Percentiles rank a stretch among this genome's conserved stretches.
These are phyloP conservation scores for Eutrema salsugineum DNA, from an alignment of 441 rosid genomes.

Conservation along the genomic window DNA sequence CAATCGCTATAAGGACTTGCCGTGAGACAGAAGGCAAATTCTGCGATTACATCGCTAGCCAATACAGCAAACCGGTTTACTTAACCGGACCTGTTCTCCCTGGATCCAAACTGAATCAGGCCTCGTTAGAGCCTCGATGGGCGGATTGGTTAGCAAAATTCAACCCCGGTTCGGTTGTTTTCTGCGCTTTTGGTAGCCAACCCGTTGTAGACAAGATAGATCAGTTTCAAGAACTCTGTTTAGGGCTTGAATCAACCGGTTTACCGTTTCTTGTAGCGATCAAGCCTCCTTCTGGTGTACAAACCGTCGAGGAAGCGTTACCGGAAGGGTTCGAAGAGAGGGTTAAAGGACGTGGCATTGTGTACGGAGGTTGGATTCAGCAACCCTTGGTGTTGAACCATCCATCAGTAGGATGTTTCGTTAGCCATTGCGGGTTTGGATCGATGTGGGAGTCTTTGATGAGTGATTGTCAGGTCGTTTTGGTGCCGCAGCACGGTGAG, in stretches of 20 bases:
- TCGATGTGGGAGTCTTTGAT: conserved; percentile 75
- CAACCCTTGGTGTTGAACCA: conserved; percentile 46
- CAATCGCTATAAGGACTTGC: conserved; percentile 59
- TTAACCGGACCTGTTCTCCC: conserved; percentile 54
- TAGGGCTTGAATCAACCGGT: conserved; percentile 48
- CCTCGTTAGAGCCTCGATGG: conserved; percentile 38
- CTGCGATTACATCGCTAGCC: conserved; percentile 48
- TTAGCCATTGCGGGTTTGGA: conserved; percentile 70
- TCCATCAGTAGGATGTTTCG: conserved; percentile 63
- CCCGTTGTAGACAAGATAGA: conserved; percentile 30
- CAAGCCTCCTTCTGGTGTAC: conserved; percentile 44
- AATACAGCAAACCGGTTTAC: conserved; percentile 42
- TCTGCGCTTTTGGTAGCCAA: conserved; percentile 62
- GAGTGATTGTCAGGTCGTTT: conserved; percentile 55
- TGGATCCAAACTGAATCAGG: background rate
- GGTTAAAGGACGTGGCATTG: conserved; percentile 45
- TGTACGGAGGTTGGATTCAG: conserved; percentile 56
- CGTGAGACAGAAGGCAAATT: conserved; percentile 50
- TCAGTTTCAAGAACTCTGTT: conserved; percentile 55
- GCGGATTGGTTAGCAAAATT: conserved; percentile 43
- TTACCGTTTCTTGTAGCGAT: conserved; percentile 45
- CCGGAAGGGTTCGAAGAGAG: conserved; percentile 63
- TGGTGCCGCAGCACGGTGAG: conserved; percentile 63
- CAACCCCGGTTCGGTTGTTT: conserved; percentile 39
- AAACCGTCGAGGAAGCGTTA: conserved; percentile 54